phyloP scores from a whole-genome alignment of 2,329 filamentous ascomycete genomes.

The Venturiaceae sp. region DNA sequence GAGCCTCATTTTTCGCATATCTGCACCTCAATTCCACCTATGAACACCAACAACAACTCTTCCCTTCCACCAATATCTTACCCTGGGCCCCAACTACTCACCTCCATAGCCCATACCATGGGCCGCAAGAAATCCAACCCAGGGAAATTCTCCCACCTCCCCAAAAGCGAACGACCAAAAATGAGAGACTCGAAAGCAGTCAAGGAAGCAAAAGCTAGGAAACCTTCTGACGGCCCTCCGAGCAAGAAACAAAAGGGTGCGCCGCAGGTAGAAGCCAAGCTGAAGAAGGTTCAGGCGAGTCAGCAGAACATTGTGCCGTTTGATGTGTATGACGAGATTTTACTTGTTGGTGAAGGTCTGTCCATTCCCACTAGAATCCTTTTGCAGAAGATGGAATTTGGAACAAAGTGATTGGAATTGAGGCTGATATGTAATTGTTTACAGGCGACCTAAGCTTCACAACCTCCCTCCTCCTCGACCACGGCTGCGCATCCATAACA shows the following conservation, averaged over 20 bases:
- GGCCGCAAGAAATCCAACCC: background rate
- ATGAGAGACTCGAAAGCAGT: background rate
- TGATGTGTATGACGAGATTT: constrained; percentile 4
- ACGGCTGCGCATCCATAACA: constrained; percentile 56
- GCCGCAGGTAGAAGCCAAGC: background rate
- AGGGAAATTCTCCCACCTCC: background rate
- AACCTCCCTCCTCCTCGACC: constrained; percentile 53
- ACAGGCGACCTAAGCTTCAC: constrained; percentile 68
- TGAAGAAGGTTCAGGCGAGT: background rate
- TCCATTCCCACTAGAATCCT: too few relatives aligned
- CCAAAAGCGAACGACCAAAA: background rate
- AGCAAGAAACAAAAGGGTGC: background rate
- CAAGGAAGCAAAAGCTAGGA: background rate
- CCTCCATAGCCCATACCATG: too few relatives aligned
- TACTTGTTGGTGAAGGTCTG: constrained; percentile 6
- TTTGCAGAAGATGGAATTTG: background rate
- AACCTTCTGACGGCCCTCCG: background rate
- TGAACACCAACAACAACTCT: too few relatives aligned
- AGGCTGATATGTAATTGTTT: background rate
- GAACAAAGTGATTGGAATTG: background rate
- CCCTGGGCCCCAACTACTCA: too few relatives aligned
- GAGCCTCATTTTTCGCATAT: background rate
- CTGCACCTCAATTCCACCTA: background rate
- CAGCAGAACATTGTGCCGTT: background rate
- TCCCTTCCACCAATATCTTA: too few relatives aligned